Percentiles rank a stretch among this genome's conserved stretches.
These are phyloP conservation scores for Pseudofabraea citricarpa DNA, from an alignment of 2,329 filamentous ascomycete species.

Conservation along the genomic window DNA sequence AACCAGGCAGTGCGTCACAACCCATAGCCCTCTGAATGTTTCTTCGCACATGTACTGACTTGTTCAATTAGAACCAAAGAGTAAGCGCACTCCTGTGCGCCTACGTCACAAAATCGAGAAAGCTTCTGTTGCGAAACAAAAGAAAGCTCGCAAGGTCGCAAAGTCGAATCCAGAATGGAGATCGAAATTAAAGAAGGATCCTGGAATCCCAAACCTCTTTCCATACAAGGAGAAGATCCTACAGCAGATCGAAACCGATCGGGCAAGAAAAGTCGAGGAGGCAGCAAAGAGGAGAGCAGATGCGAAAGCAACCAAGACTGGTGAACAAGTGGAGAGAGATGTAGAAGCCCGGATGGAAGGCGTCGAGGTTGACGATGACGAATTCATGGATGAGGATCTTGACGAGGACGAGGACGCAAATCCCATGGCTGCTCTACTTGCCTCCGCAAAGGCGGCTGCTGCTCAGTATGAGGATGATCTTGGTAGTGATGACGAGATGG, in stretches of 20 bases:
- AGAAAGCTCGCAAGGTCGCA: conserved; percentile 79
- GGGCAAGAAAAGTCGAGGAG: conserved; percentile 76
- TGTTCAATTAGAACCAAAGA: conserved; percentile 70
- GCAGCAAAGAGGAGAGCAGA: conserved; percentile 65
- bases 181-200: conserved; percentile 93
- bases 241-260: conserved; percentile 88
- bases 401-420: conserved; percentile 70
- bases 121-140: conserved; percentile 82
- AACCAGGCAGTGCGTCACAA: conserved; percentile 26
- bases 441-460: conserved; percentile 75
- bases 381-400: conserved; percentile 50
- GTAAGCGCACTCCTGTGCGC: conserved; percentile 85
- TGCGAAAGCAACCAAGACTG: conserved; percentile 61
- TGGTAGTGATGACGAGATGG: conserved; percentile 46
- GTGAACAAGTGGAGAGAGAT: conserved; percentile 36
- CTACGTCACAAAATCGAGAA: conserved; percentile 96
- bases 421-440: conserved; percentile 87
- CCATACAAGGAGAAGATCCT: conserved; percentile 96
- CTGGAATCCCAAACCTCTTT: conserved; percentile 94
- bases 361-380: conserved; percentile 41
- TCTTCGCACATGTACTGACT: conserved; percentile 14
- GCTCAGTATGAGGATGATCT: conserved; percentile 59
- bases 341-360: conserved; percentile 39
- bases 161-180: conserved; percentile 96
- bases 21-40: not conserved